Percentiles rank a stretch among this genome's conserved stretches.
Evolutionary conservation across 305 asterid species (phyloP).

Genomic region (Solanum chacoense): DNA sequence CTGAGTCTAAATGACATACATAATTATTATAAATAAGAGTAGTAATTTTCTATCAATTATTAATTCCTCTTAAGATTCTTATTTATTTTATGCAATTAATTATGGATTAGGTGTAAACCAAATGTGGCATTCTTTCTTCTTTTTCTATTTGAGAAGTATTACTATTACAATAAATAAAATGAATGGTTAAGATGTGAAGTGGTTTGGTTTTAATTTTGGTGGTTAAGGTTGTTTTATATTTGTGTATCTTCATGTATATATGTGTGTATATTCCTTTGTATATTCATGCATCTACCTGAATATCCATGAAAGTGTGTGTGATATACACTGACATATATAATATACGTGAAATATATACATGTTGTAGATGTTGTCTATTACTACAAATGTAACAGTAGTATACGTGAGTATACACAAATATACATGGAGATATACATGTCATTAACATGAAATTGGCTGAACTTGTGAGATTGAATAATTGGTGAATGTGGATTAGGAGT

Average conservation of each 20-base stretch:
- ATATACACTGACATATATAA: no score
- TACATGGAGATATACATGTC: background rate
- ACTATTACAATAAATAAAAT: no score
- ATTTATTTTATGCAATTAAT: background rate
- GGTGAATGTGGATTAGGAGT: background rate
- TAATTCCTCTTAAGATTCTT: background rate
- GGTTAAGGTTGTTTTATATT: background rate
- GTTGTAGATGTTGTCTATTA: background rate
- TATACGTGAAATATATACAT: no score
- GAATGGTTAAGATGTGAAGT: background rate
- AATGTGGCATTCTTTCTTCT: background rate
- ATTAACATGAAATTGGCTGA: background rate
- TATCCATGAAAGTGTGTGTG: no score
- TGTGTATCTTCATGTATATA: background rate
- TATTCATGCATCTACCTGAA: no score
- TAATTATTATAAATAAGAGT: background rate
- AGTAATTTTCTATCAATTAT: background rate
- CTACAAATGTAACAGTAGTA: no score
- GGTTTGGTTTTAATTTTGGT: background rate
- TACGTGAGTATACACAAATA: background rate
- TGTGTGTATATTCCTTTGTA: background rate
- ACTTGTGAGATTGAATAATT: background rate
- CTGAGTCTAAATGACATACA: conserved; percentile 4
- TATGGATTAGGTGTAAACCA: background rate
- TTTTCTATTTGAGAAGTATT: background rate